phyloP scores from a whole-genome alignment of 1,284 basidiomycete genomes.

The Pholiota adiposa region DNA sequence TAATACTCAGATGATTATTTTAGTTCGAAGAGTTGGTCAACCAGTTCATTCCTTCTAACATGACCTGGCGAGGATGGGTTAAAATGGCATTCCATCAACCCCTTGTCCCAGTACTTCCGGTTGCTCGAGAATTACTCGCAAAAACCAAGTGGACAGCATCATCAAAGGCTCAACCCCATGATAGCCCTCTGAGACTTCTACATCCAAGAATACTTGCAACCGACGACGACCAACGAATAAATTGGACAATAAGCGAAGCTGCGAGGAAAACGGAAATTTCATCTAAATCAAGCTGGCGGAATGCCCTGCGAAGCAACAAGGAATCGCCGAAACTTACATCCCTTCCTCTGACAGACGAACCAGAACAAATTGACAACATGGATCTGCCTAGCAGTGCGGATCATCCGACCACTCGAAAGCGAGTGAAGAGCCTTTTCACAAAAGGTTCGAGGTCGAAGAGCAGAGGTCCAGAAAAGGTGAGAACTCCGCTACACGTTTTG shows the following conservation, averaged over 20 bases:
- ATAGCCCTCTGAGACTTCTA: constrained; percentile 34
- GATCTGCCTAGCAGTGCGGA: constrained; percentile 20
- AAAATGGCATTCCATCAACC: constrained; percentile 82
- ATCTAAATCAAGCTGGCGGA: constrained; percentile 22
- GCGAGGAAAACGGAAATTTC: constrained; percentile 16
- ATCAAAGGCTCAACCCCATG: constrained; percentile 45
- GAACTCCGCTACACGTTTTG: neutral
- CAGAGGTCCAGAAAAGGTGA: constrained; percentile 17
- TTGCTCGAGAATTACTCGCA: constrained; percentile 73
- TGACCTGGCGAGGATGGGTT: constrained; percentile 80
- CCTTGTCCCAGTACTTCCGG: constrained; percentile 71
- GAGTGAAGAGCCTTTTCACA: constrained; percentile 48
- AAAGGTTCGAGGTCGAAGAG: constrained; percentile 26
- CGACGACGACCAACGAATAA: constrained; percentile 33
- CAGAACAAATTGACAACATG: constrained; percentile 32
- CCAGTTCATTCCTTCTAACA: constrained; percentile 77
- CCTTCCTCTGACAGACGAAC: constrained; percentile 37
- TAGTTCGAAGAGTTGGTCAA: constrained; percentile 85
- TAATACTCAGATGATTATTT: constrained; percentile 4
- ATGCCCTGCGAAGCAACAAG: constrained; percentile 27
- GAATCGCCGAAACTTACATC: constrained; percentile 28
- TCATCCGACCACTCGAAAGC: constrained; percentile 27
- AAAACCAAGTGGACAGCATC: constrained; percentile 71
- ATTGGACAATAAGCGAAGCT: constrained; percentile 23
- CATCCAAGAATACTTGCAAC: constrained; percentile 34